Conservation (phyloP, 2,329 filamentous ascomycete species). For the Nothophaeocryptopus gaeumannii region DNA sequence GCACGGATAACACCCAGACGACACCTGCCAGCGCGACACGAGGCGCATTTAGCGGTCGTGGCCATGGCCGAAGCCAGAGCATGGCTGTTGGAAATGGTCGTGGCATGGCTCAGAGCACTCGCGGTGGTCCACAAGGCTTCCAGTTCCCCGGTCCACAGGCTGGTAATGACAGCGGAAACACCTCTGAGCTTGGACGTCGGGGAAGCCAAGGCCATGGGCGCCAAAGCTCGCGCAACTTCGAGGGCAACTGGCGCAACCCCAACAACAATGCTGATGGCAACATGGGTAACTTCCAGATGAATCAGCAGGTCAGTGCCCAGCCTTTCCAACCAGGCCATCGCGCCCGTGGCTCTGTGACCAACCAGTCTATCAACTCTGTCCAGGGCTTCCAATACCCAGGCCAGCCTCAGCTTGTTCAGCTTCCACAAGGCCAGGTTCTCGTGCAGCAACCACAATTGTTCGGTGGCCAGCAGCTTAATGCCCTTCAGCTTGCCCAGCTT, state of each 20-base stretch:
- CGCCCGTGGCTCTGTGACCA: conserved; percentile 76
- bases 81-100: conserved; percentile 74
- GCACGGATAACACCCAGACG: conserved; percentile 26
- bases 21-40: conserved; percentile 30
- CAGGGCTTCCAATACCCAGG: conserved; percentile 82
- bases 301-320: conserved; percentile 66
- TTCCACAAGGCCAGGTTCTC: conserved; percentile 77
- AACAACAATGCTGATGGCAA: conserved; percentile 47
- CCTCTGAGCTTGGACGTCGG: conserved; percentile 68
- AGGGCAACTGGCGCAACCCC: conserved; percentile 95
- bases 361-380: conserved; percentile 73
- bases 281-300: conserved; percentile 65
- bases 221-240: conserved; percentile 87
- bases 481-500: conserved; percentile 82
- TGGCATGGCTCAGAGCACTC: conserved; percentile 56
- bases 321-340: conserved; percentile 93
- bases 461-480: conserved; percentile 78
- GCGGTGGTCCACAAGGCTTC: conserved; percentile 67
- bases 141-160: conserved; percentile 57
- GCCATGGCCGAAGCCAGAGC: conserved; percentile 76
- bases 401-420: conserved; percentile 83
- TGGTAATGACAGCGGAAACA: conserved; percentile 51
- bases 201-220: conserved; percentile 77
- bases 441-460: conserved; percentile 79
- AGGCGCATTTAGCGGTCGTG: conserved; percentile 40